A percentile compares a stretch with the other conserved stretches of the same genome.
Conservation (phyloP, 2,329 filamentous ascomycete species). For the Coniochaeta hoffmannii region DNA sequence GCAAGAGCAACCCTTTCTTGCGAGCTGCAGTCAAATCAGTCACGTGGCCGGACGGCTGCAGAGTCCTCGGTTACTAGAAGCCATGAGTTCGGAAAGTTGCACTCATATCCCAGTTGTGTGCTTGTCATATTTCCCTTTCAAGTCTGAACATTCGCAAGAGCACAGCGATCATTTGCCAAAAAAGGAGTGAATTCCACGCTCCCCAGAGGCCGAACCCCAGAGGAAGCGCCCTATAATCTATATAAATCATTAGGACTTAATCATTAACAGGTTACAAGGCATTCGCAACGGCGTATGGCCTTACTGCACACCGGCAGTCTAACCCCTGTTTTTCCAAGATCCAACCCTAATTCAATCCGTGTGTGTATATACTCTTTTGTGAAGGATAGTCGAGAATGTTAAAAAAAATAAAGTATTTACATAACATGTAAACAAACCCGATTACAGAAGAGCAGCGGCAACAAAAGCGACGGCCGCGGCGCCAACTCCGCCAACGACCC, state of each 20-base stretch:
- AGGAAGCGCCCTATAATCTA: not conserved
- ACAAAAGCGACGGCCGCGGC: constrained; percentile 11
- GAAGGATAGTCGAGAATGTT: not conserved
- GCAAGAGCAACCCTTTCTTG: no score
- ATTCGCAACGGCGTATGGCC: not conserved
- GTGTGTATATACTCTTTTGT: not conserved
- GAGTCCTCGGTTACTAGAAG: no score
- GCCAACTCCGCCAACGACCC: constrained; percentile 8
- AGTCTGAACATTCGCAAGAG: no score
- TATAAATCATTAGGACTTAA: not conserved
- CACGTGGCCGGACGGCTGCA: no score
- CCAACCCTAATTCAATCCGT: not conserved
- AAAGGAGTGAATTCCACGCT: no score
- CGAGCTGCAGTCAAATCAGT: no score
- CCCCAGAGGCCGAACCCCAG: not conserved
- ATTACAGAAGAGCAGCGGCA: constrained; percentile 14
- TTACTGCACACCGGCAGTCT: not conserved
- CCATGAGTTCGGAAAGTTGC: no score
- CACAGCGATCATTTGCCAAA: no score
- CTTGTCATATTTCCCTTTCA: no score
- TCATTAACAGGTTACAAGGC: no score
- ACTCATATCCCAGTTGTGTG: no score
- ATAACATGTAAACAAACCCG: not conserved
- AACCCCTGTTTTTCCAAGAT: not conserved
- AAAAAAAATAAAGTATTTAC: not conserved